Evolutionary conservation across 2,329 filamentous ascomycete genomes (phyloP).

Genomic region (Ophiostoma angusticollis): DNA sequence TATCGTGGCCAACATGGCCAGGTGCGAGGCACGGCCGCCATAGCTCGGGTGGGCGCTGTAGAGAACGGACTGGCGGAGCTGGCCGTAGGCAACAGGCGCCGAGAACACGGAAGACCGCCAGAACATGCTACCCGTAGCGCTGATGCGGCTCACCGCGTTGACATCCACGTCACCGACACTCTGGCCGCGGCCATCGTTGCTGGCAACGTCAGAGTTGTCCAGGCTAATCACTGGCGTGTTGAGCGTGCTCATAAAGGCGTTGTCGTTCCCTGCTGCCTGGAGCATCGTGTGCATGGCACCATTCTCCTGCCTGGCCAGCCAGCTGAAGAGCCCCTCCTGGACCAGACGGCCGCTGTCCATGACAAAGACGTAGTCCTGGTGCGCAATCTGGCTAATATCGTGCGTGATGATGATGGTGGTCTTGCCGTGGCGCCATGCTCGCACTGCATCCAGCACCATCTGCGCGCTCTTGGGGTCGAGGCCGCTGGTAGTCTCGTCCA

Average conservation of each 20-base stretch:
- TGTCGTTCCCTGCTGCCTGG: background rate
- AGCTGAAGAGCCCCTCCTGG: slow-evolving; percentile 49
- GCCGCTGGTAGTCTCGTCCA: slow-evolving; percentile 82
- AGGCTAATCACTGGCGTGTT: slow-evolving; percentile 1
- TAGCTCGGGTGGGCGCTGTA: slow-evolving; percentile 1
- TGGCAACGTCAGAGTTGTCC: background rate
- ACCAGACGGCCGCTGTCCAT: slow-evolving; percentile 57
- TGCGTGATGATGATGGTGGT: slow-evolving; percentile 93
- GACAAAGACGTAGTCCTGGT: slow-evolving; percentile 67
- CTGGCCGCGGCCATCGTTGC: background rate
- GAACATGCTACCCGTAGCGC: background rate
- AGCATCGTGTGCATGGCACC: slow-evolving; percentile 5
- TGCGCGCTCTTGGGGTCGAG: slow-evolving; percentile 61
- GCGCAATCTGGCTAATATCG: slow-evolving; percentile 62
- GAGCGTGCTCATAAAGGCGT: background rate
- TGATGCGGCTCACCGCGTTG: too few species aligned
- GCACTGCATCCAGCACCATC: slow-evolving; percentile 60
- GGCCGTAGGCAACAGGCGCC: slow-evolving; percentile 3
- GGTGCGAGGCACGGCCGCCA: background rate
- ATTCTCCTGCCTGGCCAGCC: background rate
- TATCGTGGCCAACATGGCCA: background rate
- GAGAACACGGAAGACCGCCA: background rate
- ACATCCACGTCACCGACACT: background rate
- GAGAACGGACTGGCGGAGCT: background rate
- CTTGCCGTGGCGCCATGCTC: slow-evolving; percentile 63